phyloP scores from a whole-genome alignment of 2,329 filamentous ascomycete genomes.

The Fusarium sterilihyphosum region DNA sequence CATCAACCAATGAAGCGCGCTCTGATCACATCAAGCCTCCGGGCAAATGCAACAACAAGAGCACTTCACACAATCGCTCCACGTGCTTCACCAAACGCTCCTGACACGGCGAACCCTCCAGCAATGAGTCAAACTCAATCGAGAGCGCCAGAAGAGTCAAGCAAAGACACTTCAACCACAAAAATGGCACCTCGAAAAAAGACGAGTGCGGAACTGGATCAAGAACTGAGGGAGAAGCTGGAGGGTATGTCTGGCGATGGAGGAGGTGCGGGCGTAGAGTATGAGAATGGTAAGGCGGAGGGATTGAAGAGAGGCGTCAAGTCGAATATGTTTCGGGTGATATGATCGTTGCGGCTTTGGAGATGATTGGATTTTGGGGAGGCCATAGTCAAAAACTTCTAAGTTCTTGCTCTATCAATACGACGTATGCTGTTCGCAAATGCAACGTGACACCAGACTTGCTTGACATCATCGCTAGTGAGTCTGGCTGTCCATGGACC shows the following conservation, averaged over 20 bases:
- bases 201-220: slow-evolving; percentile 71
- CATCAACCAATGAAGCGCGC: slow-evolving; percentile 2
- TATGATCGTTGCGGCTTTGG: not conserved
- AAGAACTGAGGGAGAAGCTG: slow-evolving; percentile 72
- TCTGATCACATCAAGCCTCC: rapidly evolving
- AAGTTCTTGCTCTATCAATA: not conserved
- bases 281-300: slow-evolving; percentile 77
- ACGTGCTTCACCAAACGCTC: not conserved
- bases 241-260: slow-evolving; percentile 75
- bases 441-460: not conserved
- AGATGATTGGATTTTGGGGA: not conserved
- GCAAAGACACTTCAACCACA: not conserved
- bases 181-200: slow-evolving; percentile 49
- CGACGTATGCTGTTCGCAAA: not conserved
- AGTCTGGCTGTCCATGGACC: not conserved
- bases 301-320: slow-evolving; percentile 78
- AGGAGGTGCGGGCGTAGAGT: slow-evolving; percentile 76
- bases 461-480: not conserved
- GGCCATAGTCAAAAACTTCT: not conserved
- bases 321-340: slow-evolving; percentile 79
- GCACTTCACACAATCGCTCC: not conserved
- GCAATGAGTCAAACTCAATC: not conserved
- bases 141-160: not conserved
- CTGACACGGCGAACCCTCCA: rapidly evolving
- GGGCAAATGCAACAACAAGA: rapidly evolving